These are phyloP conservation scores for Fusarium coffeatum DNA, from an alignment of 2,329 filamentous ascomycete species.

Conservation along the genomic window DNA sequence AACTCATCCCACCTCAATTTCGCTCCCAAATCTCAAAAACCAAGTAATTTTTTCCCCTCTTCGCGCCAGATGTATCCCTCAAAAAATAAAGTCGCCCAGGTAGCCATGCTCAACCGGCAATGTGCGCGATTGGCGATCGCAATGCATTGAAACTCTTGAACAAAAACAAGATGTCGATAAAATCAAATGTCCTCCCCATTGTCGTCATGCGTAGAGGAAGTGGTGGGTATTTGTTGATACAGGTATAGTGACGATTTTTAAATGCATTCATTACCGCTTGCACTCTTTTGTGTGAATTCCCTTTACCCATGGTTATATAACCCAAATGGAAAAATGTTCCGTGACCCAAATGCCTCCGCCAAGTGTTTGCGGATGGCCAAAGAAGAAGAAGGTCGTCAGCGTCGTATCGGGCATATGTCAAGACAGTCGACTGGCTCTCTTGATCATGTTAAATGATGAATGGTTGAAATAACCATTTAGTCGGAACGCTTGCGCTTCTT, in stretches of 20 bases:
- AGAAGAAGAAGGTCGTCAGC: conserved; percentile 49
- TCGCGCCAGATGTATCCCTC: conserved; percentile 41
- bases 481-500: conserved; percentile 82
- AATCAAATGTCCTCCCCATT: conserved; percentile 45
- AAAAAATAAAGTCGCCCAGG: conserved; percentile 29
- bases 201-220: conserved; percentile 48
- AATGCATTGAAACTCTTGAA: conserved; percentile 45
- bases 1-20: conserved; percentile 37
- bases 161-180: conserved; percentile 32
- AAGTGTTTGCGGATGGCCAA: conserved; percentile 39
- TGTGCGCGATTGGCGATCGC: conserved; percentile 23
- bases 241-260: conserved; percentile 57
- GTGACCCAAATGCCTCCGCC: conserved; percentile 48
- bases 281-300: conserved; percentile 53
- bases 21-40: conserved; percentile 31
- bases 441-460: conserved; percentile 34
- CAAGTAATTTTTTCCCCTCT: conserved; percentile 32
- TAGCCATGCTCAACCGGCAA: conserved; percentile 40
- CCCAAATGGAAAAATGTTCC: conserved; percentile 40
- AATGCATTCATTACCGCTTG: conserved; percentile 56
- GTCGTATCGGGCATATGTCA: conserved; percentile 51
- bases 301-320: conserved; percentile 49
- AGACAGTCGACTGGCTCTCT: conserved; percentile 39
- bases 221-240: conserved; percentile 56
- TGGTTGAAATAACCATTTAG: conserved; percentile 52